Evolutionary conservation across 139 green algal species (phyloP), one percentile per base, ranked within the genome.

Genomic region (Chlamydomonas sp.): DNA sequence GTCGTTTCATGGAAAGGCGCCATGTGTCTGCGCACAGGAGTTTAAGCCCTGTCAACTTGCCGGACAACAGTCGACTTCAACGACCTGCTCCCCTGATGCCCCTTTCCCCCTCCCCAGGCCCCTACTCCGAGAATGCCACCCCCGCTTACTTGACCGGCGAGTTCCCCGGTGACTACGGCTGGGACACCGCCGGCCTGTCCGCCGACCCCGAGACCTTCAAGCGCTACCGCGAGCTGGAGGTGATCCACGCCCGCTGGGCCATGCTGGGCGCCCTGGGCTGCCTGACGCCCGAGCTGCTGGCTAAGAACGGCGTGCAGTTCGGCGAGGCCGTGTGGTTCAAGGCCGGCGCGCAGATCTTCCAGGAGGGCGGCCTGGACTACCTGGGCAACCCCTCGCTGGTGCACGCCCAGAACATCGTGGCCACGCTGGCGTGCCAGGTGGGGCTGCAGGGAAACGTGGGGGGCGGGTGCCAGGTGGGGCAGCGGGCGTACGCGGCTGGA

Each of bases 321-420:
- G n/a, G n/a, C n/a, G n/a, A n/a, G n/a, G n/a, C n/a, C n/a, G n/a
- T n/a, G n/a, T n/a, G n/a, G n/a, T n/a, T n/a, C n/a, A n/a, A n/a
- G n/a, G n/a, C n/a, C n/a, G n/a, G n/a, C n/a, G n/a, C n/a, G n/a
- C n/a, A n/a, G n/a, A n/a, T n/a, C n/a, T n/a, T n/a, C n/a, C n/a
- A n/a, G n/a, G n/a, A n/a, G n/a, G n/a, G n/a, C n/a, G n/a, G n/a
- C n/a, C n/a, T n/a, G n/a, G n/a, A n/a, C n/a, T n/a, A n/a, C n/a
- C n/a, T n/a, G n/a, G n/a, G n/a, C n/a, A n/a, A 98, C 97, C 88
- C 95, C 77, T 92, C 82, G 91, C 94, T 99, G 80, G 94, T 99
- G 87, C 97, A 99, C 91, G 97, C 98, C 63, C 95, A 99, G 95
- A 96, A 90, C 94, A 98, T 99, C 90, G 87, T 99, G 57, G 97